Evolutionary conservation across 1,139 yeast species (phyloP).

Genomic region (Insectozyma bohioensis): DNA sequence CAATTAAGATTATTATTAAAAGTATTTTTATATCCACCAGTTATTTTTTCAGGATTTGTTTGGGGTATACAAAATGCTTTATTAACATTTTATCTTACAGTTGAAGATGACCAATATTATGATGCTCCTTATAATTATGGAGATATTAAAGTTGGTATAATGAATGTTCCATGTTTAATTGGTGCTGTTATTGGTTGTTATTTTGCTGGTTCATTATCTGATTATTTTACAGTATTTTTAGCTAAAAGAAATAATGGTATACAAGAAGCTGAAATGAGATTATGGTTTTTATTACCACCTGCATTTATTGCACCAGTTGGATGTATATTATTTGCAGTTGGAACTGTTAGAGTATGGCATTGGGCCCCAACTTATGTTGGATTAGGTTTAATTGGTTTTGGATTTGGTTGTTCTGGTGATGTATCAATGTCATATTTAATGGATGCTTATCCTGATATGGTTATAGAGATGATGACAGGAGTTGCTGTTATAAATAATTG

Average conservation of each 20-base stretch:
- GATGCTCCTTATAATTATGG: slow-evolving; percentile 64
- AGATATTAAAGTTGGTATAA: slow-evolving; percentile 63
- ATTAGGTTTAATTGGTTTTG: slow-evolving; percentile 65
- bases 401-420: slow-evolving; percentile 74
- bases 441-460: slow-evolving; percentile 74
- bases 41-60: slow-evolving; percentile 69
- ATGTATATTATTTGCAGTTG: slow-evolving; percentile 74
- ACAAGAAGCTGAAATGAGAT: slow-evolving; percentile 75
- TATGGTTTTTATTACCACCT: slow-evolving; percentile 67
- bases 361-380: slow-evolving; percentile 68
- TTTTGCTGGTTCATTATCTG: slow-evolving; percentile 75
- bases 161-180: slow-evolving; percentile 78
- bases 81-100: slow-evolving; percentile 76
- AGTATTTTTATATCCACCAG: slow-evolving; percentile 77
- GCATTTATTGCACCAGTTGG: slow-evolving; percentile 74
- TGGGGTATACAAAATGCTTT: slow-evolving; percentile 88
- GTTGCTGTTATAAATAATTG: slow-evolving; percentile 77
- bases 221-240: slow-evolving; percentile 66
- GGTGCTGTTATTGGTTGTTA: slow-evolving; percentile 83
- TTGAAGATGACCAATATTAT: slow-evolving; percentile 70
- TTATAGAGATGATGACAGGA: slow-evolving; percentile 82
- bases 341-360: slow-evolving; percentile 56
- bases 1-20: slow-evolving; percentile 57
- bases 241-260: slow-evolving; percentile 71
- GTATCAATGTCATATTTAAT: slow-evolving; percentile 67